phyloP scores from a whole-genome alignment of 2,329 filamentous ascomycete species.

The Clarireedia monteithiana region DNA sequence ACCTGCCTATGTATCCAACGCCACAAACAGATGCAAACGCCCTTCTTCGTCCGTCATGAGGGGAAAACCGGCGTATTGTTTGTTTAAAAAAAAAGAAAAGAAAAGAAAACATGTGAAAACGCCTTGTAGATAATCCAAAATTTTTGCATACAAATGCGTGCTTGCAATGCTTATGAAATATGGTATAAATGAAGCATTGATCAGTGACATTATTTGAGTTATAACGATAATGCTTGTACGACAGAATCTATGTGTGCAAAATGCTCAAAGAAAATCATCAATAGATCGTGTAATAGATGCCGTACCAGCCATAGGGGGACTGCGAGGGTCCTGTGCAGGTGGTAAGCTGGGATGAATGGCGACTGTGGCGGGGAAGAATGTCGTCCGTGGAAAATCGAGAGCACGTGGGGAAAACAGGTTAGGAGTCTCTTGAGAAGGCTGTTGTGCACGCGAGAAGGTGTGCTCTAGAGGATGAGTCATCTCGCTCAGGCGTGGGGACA shows the following conservation, averaged over 20 bases:
- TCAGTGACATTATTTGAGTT: slow-evolving; percentile 5
- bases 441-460: slow-evolving; percentile 16
- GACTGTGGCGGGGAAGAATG: slow-evolving; percentile 43
- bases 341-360: slow-evolving; percentile 23
- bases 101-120: background rate
- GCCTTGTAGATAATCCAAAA: slow-evolving; percentile 5
- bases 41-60: slow-evolving; percentile 10
- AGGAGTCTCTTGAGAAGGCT: slow-evolving; percentile 20
- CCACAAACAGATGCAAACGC: slow-evolving; percentile 10
- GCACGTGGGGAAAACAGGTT: slow-evolving; percentile 57
- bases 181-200: slow-evolving; percentile 8
- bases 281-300: slow-evolving; percentile 72
- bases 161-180: slow-evolving; percentile 8
- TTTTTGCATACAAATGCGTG: slow-evolving; percentile 7
- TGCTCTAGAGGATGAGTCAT: slow-evolving; percentile 26
- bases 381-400: slow-evolving; percentile 65
- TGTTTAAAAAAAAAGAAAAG: background rate
- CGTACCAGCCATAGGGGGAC: slow-evolving; percentile 66
- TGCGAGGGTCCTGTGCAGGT: slow-evolving; percentile 54
- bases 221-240: background rate
- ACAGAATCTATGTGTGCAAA: slow-evolving; percentile 7
- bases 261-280: slow-evolving; percentile 60
- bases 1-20: slow-evolving; percentile 11
- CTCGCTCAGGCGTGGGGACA: slow-evolving; percentile 27
- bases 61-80: slow-evolving; percentile 5